Conservation (phyloP, 495 filamentous ascomycete species). For the Bacidia gigantensis region DNA sequence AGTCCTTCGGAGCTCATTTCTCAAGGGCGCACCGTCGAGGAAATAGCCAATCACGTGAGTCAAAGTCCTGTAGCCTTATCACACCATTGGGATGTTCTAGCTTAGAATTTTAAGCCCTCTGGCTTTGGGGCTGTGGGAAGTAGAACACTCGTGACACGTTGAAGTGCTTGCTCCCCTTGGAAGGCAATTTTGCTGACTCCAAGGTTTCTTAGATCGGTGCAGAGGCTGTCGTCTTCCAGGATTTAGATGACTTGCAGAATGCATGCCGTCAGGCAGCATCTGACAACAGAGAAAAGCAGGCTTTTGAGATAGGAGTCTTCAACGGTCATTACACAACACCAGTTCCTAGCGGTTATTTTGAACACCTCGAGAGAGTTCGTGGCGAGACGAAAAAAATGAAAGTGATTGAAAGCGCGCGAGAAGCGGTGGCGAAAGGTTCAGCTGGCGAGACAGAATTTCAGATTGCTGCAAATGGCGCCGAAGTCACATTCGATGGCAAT, state of each 20-base stretch:
- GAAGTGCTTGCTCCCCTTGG: too few species aligned
- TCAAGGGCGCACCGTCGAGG: conserved; percentile 51
- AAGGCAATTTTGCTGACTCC: too few species aligned
- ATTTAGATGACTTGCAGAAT: conserved; percentile 66
- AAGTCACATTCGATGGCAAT: conserved; percentile 42
- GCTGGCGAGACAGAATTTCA: conserved; percentile 47
- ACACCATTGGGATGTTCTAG: too few species aligned
- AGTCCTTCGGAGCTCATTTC: conserved; percentile 74
- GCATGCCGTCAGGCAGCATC: conserved; percentile 44
- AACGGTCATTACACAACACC: conserved; percentile 82
- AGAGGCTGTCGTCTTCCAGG: conserved; percentile 86
- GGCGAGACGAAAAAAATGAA: conserved; percentile 63
- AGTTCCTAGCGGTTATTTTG: conserved; percentile 72
- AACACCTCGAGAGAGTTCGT: conserved; percentile 63
- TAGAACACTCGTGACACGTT: too few species aligned
- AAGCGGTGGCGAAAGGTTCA: conserved; percentile 53
- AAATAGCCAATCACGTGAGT: conserved; percentile 61
- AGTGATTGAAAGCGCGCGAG: conserved; percentile 51
- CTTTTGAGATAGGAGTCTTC: conserved; percentile 94
- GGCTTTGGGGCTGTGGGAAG: too few species aligned
- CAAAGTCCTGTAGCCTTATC: too few species aligned
- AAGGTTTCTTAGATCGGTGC: too few species aligned
- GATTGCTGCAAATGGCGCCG: conserved; percentile 49
- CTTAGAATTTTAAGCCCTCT: too few species aligned
- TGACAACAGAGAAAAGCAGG: conserved; percentile 21